phyloP scores from a whole-genome alignment of 768 basidiomycete species.

The Boletus fagicola region DNA sequence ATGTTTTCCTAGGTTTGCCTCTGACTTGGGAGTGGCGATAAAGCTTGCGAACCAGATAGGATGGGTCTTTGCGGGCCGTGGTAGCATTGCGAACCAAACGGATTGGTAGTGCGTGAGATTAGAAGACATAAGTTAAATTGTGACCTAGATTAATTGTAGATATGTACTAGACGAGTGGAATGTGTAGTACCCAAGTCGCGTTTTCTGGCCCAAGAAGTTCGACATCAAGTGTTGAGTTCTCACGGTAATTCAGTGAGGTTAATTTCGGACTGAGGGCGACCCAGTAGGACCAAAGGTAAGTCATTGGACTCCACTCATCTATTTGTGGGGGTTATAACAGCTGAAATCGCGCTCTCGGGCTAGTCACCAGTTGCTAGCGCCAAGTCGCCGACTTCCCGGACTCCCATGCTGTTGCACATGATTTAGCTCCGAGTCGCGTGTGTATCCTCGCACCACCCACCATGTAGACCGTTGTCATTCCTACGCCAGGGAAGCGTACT shows the following conservation, averaged over 20 bases:
- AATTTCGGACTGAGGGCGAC: not conserved
- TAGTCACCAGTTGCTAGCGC: not conserved
- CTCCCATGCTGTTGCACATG: not conserved
- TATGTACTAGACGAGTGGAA: not conserved
- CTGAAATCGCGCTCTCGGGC: not conserved
- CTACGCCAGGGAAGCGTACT: not conserved
- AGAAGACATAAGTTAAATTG: not conserved
- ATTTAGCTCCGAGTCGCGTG: not conserved
- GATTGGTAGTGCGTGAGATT: conserved; percentile 14
- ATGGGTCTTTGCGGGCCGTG: conserved; percentile 50
- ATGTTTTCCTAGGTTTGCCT: conserved; percentile 40
- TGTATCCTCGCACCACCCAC: not conserved
- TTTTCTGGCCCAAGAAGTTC: not conserved
- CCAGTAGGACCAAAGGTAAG: not conserved
- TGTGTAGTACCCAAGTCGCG: not conserved
- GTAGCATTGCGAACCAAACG: conserved; percentile 3
- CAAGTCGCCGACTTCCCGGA: not conserved
- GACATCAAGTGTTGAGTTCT: not conserved
- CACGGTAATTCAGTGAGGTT: not conserved
- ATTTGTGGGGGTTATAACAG: not conserved
- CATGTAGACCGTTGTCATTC: not conserved
- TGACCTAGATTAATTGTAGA: not conserved
- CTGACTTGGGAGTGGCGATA: conserved; percentile 50
- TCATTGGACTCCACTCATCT: not conserved
- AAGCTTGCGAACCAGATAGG: conserved; percentile 51